Conservation (phyloP, 2,329 filamentous ascomycete species). For the Xylariaceae sp. region DNA sequence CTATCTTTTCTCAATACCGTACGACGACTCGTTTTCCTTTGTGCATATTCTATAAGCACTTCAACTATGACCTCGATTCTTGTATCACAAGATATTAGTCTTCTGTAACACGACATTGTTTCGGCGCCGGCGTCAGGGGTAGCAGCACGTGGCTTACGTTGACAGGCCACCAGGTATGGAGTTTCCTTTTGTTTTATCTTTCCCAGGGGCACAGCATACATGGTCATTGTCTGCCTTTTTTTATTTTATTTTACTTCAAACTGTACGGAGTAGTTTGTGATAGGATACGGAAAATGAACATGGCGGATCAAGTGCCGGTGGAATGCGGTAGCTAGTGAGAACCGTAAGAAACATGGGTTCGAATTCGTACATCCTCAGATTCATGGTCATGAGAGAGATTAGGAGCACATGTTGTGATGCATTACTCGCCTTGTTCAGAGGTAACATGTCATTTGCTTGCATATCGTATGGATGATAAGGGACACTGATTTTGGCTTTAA, state of each 20-base stretch:
- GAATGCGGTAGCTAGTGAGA: too few species aligned
- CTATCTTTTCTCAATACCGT: neutral
- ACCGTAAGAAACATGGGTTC: too few species aligned
- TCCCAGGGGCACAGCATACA: conserved; percentile 13
- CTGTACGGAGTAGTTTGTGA: conserved; percentile 16
- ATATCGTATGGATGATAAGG: too few species aligned
- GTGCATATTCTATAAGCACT: conserved; percentile 33
- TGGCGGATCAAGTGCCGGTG: conserved; percentile 3
- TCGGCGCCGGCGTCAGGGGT: conserved; percentile 21
- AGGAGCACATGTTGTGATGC: too few species aligned
- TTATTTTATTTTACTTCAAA: neutral
- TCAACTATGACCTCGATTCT: conserved; percentile 1
- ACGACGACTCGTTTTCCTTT: conserved; percentile 29
- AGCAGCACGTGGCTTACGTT: conserved; percentile 21
- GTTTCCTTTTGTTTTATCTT: conserved; percentile 6
- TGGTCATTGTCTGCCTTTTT: conserved; percentile 5
- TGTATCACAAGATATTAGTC: conserved; percentile 20
- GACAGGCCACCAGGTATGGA: conserved; percentile 12
- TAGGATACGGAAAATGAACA: conserved; percentile 22
- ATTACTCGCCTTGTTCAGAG: too few species aligned
- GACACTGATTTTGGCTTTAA: too few species aligned
- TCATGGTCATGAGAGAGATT: too few species aligned
- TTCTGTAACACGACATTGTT: conserved; percentile 26
- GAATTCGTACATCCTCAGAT: too few species aligned
- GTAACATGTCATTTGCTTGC: too few species aligned